A percentile compares a stretch with the other conserved stretches of the same genome.
phyloP scores from a whole-genome alignment of 306 rosid species.

The Albizia julibrissin region DNA sequence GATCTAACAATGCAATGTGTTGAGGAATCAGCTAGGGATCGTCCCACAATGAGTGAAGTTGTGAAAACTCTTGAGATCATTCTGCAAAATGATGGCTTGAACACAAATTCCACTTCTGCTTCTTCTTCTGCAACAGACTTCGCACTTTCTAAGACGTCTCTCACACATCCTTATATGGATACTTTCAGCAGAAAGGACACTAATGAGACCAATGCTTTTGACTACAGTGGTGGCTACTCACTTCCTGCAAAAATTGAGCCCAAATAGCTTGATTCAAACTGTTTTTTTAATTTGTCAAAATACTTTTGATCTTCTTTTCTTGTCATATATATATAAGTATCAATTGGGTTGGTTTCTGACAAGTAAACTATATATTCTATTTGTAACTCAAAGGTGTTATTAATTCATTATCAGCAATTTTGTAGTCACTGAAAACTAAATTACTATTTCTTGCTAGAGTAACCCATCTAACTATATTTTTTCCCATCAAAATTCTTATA shows the following conservation, averaged over 20 bases:
- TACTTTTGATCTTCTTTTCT: neutral
- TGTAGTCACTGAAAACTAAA: neutral
- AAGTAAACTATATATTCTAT: neutral
- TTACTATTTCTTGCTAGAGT: neutral
- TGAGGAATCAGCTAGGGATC: slow-evolving; percentile 77
- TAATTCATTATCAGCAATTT: neutral
- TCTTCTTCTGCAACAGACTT: slow-evolving; percentile 91
- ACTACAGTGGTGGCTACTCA: slow-evolving; percentile 78
- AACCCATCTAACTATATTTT: neutral
- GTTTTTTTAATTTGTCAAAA: neutral
- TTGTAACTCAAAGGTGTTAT: neutral
- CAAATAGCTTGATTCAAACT: slow-evolving; percentile 42
- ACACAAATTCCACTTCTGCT: slow-evolving; percentile 81
- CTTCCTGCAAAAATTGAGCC: slow-evolving; percentile 74
- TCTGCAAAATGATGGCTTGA: slow-evolving; percentile 82
- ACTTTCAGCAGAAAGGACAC: slow-evolving; percentile 55
- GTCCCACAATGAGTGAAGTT: slow-evolving; percentile 91
- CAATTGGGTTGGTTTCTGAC: neutral
- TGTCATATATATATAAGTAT: neutral
- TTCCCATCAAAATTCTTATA: neutral
- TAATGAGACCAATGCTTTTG: slow-evolving; percentile 42
- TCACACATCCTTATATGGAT: slow-evolving; percentile 72
- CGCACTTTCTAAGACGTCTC: slow-evolving; percentile 49
- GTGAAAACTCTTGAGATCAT: slow-evolving; percentile 74
- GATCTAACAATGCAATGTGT: slow-evolving; percentile 86